These are phyloP conservation scores for Colletotrichum coccodes DNA, from an alignment of 2,329 filamentous ascomycete species.

Conservation along the genomic window DNA sequence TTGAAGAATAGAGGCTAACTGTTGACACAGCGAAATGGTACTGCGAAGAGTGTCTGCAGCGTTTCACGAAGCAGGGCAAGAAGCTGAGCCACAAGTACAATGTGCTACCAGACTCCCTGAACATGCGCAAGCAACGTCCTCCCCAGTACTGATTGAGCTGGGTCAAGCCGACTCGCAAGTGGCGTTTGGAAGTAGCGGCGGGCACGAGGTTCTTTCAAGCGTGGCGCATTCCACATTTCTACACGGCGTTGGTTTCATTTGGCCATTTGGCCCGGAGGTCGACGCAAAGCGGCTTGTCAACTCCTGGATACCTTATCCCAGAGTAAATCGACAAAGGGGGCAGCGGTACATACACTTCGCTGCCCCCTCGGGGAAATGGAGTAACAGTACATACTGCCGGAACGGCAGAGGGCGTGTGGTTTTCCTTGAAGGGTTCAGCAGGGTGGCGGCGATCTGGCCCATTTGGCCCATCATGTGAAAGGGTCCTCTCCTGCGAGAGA, in stretches of 20 bases:
- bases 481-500: not conserved
- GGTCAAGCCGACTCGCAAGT: not conserved
- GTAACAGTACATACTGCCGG: conserved; percentile 26
- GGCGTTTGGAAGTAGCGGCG: not conserved
- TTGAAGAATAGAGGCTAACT: conserved; percentile 4
- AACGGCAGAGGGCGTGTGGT: conserved; percentile 8
- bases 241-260: conserved; percentile 19
- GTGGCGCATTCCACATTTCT: conserved; percentile 4
- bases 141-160: conserved; percentile 4
- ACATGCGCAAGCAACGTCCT: conserved; percentile 24
- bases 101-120: conserved; percentile 17
- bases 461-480: conserved; percentile 9
- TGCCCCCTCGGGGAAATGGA: conserved; percentile 21
- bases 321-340: not conserved
- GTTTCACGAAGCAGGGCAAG: conserved; percentile 65
- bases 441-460: conserved; percentile 14
- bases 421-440: not conserved
- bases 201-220: not conserved
- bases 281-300: conserved; percentile 9
- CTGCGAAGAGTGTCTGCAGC: conserved; percentile 81
- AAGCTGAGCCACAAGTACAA: conserved; percentile 58
- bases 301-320: conserved; percentile 15
- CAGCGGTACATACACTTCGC: conserved; percentile 1
- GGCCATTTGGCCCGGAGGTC: not conserved
- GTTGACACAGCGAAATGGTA: conserved; percentile 77